Evolutionary conservation across 495 filamentous ascomycete genomes (phyloP).

Genomic region (Aspergillus panamensis): DNA sequence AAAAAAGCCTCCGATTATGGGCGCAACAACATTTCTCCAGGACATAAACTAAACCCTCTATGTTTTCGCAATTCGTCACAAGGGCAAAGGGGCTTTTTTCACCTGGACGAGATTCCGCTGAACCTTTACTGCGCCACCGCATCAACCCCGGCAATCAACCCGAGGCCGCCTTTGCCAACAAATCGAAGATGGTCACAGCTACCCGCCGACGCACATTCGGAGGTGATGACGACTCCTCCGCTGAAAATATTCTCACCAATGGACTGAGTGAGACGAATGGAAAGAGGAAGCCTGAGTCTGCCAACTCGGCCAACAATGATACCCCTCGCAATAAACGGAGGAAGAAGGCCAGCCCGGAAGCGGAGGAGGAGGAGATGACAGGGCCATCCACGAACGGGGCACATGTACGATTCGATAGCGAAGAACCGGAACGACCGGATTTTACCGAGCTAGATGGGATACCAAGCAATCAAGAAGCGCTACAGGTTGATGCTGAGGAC

Average conservation of each 20-base stretch:
- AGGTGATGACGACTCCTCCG: conserved; percentile 7
- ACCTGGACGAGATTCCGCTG: conserved; percentile 27
- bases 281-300: conserved; percentile 36
- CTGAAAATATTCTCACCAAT: conserved; percentile 21
- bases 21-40: too few relatives aligned
- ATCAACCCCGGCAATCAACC: conserved; percentile 19
- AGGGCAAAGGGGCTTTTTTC: conserved; percentile 44
- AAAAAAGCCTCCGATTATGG: too few relatives aligned
- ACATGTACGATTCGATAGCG: conserved; percentile 44
- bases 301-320: conserved; percentile 23
- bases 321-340: conserved; percentile 38
- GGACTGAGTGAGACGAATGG: conserved; percentile 21
- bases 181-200: conserved; percentile 38
- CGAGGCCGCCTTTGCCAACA: conserved; percentile 9
- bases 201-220: conserved; percentile 31
- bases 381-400: conserved; percentile 26
- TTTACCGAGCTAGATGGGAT: conserved; percentile 24
- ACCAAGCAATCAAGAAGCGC: conserved; percentile 23
- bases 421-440: conserved; percentile 38
- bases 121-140: conserved; percentile 19
- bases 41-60: conserved; percentile 24
- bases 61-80: conserved; percentile 46
- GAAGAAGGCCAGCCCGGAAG: conserved; percentile 33
- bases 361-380: conserved; percentile 21
- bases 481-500: conserved; percentile 31